These are phyloP conservation scores for Casaregolazyma lundiana DNA, from an alignment of 1,139 yeast species.

Conservation along the genomic window DNA sequence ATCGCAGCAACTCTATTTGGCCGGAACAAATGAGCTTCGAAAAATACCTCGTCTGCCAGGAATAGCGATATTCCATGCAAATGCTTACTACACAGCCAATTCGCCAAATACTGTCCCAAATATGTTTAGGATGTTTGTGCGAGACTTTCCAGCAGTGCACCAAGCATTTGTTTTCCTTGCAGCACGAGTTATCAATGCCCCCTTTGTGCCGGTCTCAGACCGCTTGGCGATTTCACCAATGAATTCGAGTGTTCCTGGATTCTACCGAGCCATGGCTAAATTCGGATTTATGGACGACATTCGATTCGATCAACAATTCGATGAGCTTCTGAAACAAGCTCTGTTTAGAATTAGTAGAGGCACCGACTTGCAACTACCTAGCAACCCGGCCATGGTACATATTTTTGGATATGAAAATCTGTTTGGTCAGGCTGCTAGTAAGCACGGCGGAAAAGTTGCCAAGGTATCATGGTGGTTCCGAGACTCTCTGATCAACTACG, in stretches of 20 bases:
- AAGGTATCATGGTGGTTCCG: conserved; percentile 3
- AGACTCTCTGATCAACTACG: conserved; percentile 5
- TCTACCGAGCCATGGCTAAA: conserved; percentile 39
- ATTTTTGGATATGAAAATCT: conserved; percentile 7
- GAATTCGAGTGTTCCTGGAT: conserved; percentile 37
- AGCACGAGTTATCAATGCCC: conserved; percentile 40
- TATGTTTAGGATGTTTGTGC: conserved; percentile 24
- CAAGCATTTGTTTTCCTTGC: conserved; percentile 42
- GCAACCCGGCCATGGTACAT: conserved; percentile 1
- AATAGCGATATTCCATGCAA: conserved; percentile 7
- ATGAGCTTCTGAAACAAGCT: conserved; percentile 1
- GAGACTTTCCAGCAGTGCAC: conserved; percentile 43
- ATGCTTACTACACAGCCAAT: conserved; percentile 11
- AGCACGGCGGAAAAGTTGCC: neutral
- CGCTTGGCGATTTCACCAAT: conserved; percentile 38
- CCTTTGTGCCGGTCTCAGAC: conserved; percentile 39
- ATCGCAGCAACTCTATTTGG: conserved; percentile 3
- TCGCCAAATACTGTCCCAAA: conserved; percentile 11
- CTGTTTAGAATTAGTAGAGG: neutral
- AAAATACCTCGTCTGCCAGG: conserved; percentile 10
- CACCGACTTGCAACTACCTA: neutral
- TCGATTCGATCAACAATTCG: conserved; percentile 4
- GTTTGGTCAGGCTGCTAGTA: neutral
- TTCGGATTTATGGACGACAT: conserved; percentile 9
- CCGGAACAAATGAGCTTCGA: conserved; percentile 8